Evolutionary conservation across 2,329 filamentous ascomycete species (phyloP).

Genomic region (Curvularia verruculosa): DNA sequence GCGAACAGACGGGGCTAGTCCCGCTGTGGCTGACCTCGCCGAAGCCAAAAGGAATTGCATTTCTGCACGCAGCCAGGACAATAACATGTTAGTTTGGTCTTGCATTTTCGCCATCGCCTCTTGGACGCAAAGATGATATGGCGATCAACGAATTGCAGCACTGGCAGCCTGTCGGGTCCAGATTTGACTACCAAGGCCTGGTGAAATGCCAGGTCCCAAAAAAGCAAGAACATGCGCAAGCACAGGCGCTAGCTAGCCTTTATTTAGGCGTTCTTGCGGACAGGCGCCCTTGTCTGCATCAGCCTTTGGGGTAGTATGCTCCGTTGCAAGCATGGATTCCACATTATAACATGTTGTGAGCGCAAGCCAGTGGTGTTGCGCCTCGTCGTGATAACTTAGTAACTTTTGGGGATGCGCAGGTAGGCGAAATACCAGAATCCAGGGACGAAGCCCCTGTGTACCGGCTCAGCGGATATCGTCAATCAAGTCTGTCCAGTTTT

Average conservation of each 20-base stretch:
- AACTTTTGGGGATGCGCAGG: neutral
- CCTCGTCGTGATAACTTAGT: neutral
- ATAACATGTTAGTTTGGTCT: too few species aligned
- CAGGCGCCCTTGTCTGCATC: neutral
- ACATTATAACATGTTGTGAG: neutral
- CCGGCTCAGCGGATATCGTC: neutral
- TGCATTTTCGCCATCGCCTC: too few species aligned
- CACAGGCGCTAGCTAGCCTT: neutral
- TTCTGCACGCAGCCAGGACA: neutral
- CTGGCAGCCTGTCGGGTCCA: neutral
- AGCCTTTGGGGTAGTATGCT: neutral
- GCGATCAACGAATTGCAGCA: neutral
- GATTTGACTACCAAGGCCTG: neutral
- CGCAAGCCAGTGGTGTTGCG: neutral
- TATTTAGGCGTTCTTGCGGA: constrained; percentile 2
- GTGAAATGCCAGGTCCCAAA: neutral
- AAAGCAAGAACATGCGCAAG: constrained; percentile 2
- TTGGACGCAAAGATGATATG: neutral
- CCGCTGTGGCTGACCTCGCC: constrained; percentile 8
- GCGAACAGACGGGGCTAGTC: constrained; percentile 4
- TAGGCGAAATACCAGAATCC: constrained; percentile 1
- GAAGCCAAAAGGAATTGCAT: neutral
- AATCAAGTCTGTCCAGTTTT: neutral
- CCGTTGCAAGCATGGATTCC: neutral
- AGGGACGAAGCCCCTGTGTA: neutral